phyloP scores from a whole-genome alignment of 2,329 filamentous ascomycete species.

The Trichoderma simmonsii region DNA sequence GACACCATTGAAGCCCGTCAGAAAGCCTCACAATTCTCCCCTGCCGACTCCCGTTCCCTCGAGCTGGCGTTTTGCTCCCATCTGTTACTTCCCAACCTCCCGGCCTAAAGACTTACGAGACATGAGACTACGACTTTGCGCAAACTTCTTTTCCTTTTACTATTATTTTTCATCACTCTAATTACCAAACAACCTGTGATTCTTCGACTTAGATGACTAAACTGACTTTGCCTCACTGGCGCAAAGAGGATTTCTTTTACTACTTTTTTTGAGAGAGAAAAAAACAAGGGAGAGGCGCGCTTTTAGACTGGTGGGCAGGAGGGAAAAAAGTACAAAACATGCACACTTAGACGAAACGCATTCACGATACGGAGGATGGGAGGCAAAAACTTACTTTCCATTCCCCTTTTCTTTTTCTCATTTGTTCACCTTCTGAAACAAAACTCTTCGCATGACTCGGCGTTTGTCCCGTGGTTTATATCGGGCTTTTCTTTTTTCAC shows the following conservation, averaged over 20 bases:
- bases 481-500: background rate
- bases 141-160: background rate
- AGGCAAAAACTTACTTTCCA: no score
- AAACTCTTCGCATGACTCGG: background rate
- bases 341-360: background rate
- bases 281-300: background rate
- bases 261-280: background rate
- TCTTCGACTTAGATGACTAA: conserved; percentile 8
- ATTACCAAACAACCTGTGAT: background rate
- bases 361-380: background rate
- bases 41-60: conserved; percentile 47
- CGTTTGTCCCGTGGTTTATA: background rate
- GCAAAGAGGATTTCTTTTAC: background rate
- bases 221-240: conserved; percentile 11
- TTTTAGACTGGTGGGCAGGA: background rate
- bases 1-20: conserved; percentile 43
- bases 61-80: conserved; percentile 50
- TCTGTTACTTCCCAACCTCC: conserved; percentile 40
- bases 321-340: background rate
- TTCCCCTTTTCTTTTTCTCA: background rate
- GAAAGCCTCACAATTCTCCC: conserved; percentile 50
- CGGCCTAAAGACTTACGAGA: conserved; percentile 16
- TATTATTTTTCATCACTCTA: background rate
- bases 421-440: background rate
- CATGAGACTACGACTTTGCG: conserved; percentile 12